These are phyloP conservation scores for Pseudopediastrum boryanum DNA, from an alignment of 139 green algal genomes.

Conservation along the genomic window DNA sequence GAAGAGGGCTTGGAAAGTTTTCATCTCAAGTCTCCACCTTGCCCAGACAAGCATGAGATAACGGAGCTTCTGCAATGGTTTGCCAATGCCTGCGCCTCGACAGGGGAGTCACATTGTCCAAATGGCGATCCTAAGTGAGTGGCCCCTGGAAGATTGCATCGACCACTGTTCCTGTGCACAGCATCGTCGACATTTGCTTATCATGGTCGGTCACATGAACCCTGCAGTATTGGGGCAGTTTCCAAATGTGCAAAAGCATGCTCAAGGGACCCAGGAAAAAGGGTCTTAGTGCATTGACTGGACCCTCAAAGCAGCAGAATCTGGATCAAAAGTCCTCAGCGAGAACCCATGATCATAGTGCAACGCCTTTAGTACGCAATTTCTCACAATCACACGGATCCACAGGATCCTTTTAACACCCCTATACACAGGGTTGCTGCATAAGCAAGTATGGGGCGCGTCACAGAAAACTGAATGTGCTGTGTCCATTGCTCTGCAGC, in stretches of 20 bases:
- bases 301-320: background rate
- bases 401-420: too few species aligned
- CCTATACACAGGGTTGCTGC: background rate
- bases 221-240: too few species aligned
- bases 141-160: background rate
- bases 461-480: background rate
- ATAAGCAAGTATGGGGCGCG: background rate
- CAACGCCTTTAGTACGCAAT: too few species aligned
- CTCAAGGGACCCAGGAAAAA: background rate
- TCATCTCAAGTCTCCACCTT: background rate
- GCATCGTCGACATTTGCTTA: too few species aligned
- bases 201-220: too few species aligned
- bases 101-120: background rate
- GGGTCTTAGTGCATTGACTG: background rate
- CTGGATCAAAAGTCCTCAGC: too few species aligned
- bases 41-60: constrained; percentile 18
- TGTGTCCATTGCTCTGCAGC: background rate
- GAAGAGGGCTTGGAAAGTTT: background rate
- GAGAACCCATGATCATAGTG: too few species aligned
- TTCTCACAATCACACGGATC: too few species aligned
- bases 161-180: too few species aligned
- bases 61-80: constrained; percentile 32
- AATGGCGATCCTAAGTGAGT: constrained; percentile 10
- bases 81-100: background rate
- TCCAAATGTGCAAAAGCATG: too few species aligned